phyloP scores from a whole-genome alignment of 1,284 basidiomycete species.

The Pholiota adiposa region DNA sequence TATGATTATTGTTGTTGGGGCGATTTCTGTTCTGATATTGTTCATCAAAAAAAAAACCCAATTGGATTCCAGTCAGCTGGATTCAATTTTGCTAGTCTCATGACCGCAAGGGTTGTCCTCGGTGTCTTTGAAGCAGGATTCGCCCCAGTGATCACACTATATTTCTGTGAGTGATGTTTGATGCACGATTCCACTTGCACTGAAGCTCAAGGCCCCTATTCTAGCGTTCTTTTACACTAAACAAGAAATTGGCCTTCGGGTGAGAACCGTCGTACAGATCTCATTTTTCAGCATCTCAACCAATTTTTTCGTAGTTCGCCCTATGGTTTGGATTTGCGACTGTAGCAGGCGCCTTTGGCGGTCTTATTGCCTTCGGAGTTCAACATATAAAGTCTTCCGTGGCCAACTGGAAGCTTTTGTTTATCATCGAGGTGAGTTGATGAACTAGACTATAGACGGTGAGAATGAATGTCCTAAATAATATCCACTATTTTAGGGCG shows the following conservation, averaged over 20 bases:
- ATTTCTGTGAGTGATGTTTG: constrained; percentile 58
- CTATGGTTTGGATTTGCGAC: constrained; percentile 83
- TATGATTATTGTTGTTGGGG: constrained; percentile 28
- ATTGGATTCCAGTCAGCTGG: constrained; percentile 50
- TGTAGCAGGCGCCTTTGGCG: constrained; percentile 79
- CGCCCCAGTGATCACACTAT: constrained; percentile 73
- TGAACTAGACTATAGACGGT: not conserved
- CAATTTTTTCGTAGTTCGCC: constrained; percentile 48
- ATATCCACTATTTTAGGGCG: constrained; percentile 43
- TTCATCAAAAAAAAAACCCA: constrained; percentile 2
- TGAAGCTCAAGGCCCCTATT: constrained; percentile 1
- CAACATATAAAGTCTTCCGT: constrained; percentile 57
- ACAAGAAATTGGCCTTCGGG: constrained; percentile 68
- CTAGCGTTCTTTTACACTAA: constrained; percentile 79
- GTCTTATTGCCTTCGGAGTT: constrained; percentile 74
- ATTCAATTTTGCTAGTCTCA: constrained; percentile 59
- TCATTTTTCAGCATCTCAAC: not conserved
- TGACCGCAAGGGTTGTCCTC: constrained; percentile 62
- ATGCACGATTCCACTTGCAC: not conserved
- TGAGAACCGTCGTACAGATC: constrained; percentile 17
- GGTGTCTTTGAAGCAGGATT: constrained; percentile 78
- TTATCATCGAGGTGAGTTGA: constrained; percentile 69
- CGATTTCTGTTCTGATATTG: not conserved
- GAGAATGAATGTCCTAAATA: constrained; percentile 12
- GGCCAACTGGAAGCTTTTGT: constrained; percentile 69